Evolutionary conservation across 306 rosid genomes (phyloP).

Genomic region (Vigna mungo): DNA sequence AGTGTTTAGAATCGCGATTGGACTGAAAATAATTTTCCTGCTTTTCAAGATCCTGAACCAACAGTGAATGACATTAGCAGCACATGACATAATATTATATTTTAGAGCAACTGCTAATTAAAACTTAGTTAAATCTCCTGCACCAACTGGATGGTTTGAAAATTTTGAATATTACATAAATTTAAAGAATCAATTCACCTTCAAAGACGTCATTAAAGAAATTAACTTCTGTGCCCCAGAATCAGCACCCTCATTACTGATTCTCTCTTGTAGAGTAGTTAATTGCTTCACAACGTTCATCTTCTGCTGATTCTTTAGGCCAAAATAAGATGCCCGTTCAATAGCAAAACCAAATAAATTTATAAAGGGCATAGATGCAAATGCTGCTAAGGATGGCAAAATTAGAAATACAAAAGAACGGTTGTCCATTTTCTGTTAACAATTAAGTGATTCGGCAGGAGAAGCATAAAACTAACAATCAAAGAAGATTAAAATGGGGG

Average conservation of each 20-base stretch:
- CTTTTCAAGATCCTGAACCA: conserved; percentile 70
- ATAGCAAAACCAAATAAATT: conserved; percentile 30
- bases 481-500: background rate
- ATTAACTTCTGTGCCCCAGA: conserved; percentile 59
- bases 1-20: conserved; percentile 47
- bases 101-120: conserved; percentile 3
- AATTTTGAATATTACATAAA: background rate
- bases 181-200: conserved; percentile 56
- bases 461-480: conserved; percentile 23
- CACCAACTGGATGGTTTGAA: background rate
- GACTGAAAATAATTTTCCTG: conserved; percentile 60
- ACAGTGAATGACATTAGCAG: conserved; percentile 37
- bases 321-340: background rate
- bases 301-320: conserved; percentile 56
- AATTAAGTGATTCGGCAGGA: background rate
- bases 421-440: background rate
- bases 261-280: conserved; percentile 55
- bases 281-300: conserved; percentile 52
- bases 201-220: conserved; percentile 52
- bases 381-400: background rate
- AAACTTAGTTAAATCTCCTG: background rate
- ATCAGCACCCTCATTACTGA: conserved; percentile 60
- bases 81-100: conserved; percentile 24
- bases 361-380: background rate
- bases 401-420: background rate